Percentiles rank a stretch among this genome's conserved stretches.
These are phyloP conservation scores for Ogataea trehaloabstinens DNA, from an alignment of 805 yeast species.

Conservation along the genomic window DNA sequence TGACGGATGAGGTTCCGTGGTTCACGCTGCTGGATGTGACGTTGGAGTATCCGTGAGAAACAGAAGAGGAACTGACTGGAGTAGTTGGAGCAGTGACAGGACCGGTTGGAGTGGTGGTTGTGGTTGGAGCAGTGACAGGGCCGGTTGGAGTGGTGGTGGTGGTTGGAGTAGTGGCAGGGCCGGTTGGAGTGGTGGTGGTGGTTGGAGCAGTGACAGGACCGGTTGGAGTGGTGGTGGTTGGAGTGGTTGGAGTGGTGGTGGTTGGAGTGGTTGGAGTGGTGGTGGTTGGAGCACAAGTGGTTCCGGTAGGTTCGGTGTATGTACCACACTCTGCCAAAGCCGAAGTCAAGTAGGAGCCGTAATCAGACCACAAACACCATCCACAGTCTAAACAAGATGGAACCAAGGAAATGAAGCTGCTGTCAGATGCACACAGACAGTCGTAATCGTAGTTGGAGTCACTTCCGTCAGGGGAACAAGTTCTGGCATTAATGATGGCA, in stretches of 20 bases:
- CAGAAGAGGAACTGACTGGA: not conserved
- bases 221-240: slow-evolving; percentile 6
- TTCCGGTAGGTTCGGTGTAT: slow-evolving; percentile 33
- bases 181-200: slow-evolving; percentile 16
- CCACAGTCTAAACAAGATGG: slow-evolving; percentile 36
- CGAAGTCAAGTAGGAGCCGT: slow-evolving; percentile 27
- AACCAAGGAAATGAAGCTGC: slow-evolving; percentile 25
- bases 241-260: slow-evolving; percentile 9
- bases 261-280: slow-evolving; percentile 12
- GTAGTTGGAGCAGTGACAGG: slow-evolving; percentile 1
- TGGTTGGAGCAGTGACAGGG: slow-evolving; percentile 1
- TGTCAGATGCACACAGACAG: slow-evolving; percentile 31
- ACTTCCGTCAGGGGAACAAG: slow-evolving; percentile 25
- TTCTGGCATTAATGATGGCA: slow-evolving; percentile 31
- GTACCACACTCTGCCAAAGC: slow-evolving; percentile 29
- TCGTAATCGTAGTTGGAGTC: slow-evolving; percentile 28
- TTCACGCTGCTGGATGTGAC: not conserved
- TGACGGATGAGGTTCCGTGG: too few species aligned
- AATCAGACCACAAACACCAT: slow-evolving; percentile 37
- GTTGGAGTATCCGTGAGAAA: too few species aligned
- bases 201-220: not conserved
- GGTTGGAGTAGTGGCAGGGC: slow-evolving; percentile 21
- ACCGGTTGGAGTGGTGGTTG: not conserved
- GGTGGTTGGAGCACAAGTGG: slow-evolving; percentile 20
- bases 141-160: slow-evolving; percentile 6